phyloP scores from a whole-genome alignment of 768 basidiomycete species.

The Amanita inopinata region DNA sequence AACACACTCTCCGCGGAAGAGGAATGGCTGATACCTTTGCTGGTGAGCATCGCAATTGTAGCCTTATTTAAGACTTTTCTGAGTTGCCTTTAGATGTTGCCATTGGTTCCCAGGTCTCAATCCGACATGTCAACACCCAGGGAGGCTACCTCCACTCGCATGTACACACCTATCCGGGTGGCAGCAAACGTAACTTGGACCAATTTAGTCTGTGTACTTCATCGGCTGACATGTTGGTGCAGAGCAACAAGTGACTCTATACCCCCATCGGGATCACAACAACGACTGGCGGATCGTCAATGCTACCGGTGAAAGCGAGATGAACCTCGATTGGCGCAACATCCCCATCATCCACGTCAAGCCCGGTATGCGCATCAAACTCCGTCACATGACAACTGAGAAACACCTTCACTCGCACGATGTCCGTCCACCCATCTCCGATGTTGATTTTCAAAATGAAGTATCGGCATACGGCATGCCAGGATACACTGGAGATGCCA shows the following conservation, averaged over 20 bases:
- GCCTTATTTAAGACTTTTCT: background rate
- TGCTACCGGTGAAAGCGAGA: conserved; percentile 40
- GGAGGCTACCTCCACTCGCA: conserved; percentile 99
- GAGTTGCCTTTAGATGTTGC: conserved; percentile 52
- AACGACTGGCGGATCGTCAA: conserved; percentile 88
- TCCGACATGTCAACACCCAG: conserved; percentile 93
- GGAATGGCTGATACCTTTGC: conserved; percentile 92
- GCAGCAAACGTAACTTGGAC: conserved; percentile 64
- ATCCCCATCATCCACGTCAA: conserved; percentile 54
- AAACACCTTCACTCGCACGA: conserved; percentile 95
- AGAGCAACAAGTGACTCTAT: conserved; percentile 99
- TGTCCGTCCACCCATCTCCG: conserved; percentile 85
- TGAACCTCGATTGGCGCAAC: conserved; percentile 33
- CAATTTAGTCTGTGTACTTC: conserved; percentile 2
- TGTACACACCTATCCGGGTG: conserved; percentile 77
- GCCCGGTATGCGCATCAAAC: conserved; percentile 61
- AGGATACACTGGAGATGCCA: conserved; percentile 79
- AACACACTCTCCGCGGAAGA: conserved; percentile 84
- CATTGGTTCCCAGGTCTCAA: conserved; percentile 69
- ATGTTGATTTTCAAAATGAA: conserved; percentile 99
- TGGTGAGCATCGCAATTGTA: conserved; percentile 33
- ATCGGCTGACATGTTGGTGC: conserved; percentile 7
- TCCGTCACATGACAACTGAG: conserved; percentile 71
- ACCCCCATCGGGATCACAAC: conserved; percentile 96
- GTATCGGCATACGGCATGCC: conserved; percentile 90